A percentile compares a stretch with the other conserved stretches of the same genome.
Conservation (phyloP, 169 alveolate species). For the Perkinsus chesapeaki region DNA sequence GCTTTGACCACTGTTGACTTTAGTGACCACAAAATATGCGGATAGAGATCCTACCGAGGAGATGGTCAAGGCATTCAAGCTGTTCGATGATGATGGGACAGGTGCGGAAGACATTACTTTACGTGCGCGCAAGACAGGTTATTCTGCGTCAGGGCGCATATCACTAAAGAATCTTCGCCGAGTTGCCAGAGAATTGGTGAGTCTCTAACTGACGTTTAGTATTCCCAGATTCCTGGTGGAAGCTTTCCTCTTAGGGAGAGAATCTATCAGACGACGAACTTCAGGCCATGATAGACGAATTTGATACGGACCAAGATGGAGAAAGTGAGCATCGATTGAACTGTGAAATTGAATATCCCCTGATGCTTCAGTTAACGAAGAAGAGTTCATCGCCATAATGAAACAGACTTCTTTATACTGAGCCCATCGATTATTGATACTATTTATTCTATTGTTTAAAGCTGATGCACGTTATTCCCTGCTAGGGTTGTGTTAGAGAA, state of each 20-base stretch:
- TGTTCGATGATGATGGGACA: conserved; percentile 89
- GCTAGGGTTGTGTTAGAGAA: too few species aligned
- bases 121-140: not conserved
- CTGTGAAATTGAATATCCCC: too few species aligned
- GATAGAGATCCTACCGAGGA: conserved; percentile 94
- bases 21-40: conserved; percentile 73
- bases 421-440: not conserved
- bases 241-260: conserved; percentile 77
- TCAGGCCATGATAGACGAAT: conserved; percentile 95
- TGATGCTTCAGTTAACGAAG: conserved; percentile 77
- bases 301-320: conserved; percentile 95
- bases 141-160: conserved; percentile 63
- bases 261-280: conserved; percentile 92
- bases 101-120: conserved; percentile 35
- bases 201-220: too few species aligned
- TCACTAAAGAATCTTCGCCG: conserved; percentile 84
- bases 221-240: too few species aligned
- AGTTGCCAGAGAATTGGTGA: conserved; percentile 86
- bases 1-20: not conserved
- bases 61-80: conserved; percentile 83
- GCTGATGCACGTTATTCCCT: not conserved
- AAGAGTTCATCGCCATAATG: conserved; percentile 91
- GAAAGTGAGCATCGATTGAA: conserved; percentile 43
- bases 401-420: conserved; percentile 83
- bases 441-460: not conserved